These are phyloP conservation scores for Ophiocordyceps sinensis DNA, from an alignment of 2,329 filamentous ascomycete species.

Conservation along the genomic window DNA sequence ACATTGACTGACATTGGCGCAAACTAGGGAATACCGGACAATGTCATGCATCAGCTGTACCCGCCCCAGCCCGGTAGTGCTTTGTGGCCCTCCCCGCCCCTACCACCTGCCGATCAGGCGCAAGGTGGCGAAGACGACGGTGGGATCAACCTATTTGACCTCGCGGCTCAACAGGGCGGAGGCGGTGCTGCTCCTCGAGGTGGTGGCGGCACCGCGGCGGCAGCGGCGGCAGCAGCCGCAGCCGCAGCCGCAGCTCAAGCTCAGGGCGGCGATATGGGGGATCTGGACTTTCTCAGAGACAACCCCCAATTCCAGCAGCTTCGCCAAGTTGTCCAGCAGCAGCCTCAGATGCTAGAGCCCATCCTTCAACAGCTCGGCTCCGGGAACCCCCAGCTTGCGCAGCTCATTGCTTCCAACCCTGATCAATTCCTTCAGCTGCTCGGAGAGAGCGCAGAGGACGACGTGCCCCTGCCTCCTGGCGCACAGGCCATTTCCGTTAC, in stretches of 20 bases:
- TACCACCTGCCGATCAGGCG: slow-evolving; percentile 21
- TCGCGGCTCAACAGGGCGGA: slow-evolving; percentile 60
- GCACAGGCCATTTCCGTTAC: slow-evolving; percentile 84
- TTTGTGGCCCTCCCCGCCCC: too few species aligned
- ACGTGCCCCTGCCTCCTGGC: slow-evolving; percentile 72
- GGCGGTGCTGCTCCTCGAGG: slow-evolving; percentile 28
- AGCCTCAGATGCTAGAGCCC: slow-evolving; percentile 96
- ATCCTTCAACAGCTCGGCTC: slow-evolving; percentile 92
- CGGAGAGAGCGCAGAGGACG: slow-evolving; percentile 75
- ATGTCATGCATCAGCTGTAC: too few species aligned
- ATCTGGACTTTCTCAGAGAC: slow-evolving; percentile 84
- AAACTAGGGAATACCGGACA: slow-evolving; percentile 74
- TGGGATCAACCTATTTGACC: slow-evolving; percentile 80
- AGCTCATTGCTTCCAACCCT: slow-evolving; percentile 81
- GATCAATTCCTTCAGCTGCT: slow-evolving; percentile 86
- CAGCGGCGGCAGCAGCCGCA: slow-evolving; percentile 19
- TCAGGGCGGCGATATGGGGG: slow-evolving; percentile 45
- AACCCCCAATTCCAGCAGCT: slow-evolving; percentile 98
- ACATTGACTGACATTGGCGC: background rate
- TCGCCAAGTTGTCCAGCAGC: slow-evolving; percentile 90
- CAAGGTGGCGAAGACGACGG: slow-evolving; percentile 45
- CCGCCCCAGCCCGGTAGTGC: too few species aligned
- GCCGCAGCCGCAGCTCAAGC: slow-evolving; percentile 33
- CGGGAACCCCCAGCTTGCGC: slow-evolving; percentile 86
- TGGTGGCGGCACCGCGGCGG: slow-evolving; percentile 19